Percentiles rank a stretch among this genome's conserved stretches.
Evolutionary conservation across 192 early-diverging fungal species (phyloP).

Genomic region (Radiomyces spectabilis): DNA sequence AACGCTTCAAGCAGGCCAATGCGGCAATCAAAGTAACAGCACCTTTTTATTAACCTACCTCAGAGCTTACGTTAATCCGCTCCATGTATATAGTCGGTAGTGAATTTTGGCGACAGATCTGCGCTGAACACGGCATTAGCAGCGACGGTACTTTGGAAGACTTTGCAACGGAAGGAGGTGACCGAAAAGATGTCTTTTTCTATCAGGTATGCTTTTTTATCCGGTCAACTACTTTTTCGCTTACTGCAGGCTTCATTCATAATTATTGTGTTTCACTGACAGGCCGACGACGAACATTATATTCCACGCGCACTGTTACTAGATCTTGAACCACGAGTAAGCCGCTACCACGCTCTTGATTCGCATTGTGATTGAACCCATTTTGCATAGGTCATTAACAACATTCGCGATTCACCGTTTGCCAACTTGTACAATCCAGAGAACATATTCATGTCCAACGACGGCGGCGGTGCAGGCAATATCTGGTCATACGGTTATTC

Average conservation of each 20-base stretch:
- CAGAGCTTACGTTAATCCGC: no score
- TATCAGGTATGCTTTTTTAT: constrained; percentile 62
- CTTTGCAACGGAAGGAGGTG: constrained; percentile 79
- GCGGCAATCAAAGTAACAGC: constrained; percentile 89
- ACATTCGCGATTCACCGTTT: constrained; percentile 77
- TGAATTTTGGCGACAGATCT: constrained; percentile 93
- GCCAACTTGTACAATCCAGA: constrained; percentile 96
- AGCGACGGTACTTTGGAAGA: constrained; percentile 91
- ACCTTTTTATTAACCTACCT: background rate
- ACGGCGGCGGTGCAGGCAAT: constrained; percentile 96
- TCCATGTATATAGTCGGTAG: no score
- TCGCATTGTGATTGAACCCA: no score
- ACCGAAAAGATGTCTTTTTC: constrained; percentile 98
- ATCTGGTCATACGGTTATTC: constrained; percentile 93
- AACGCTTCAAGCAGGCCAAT: constrained; percentile 93
- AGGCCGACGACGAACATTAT: constrained; percentile 99
- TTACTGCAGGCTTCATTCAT: no score
- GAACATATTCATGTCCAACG: constrained; percentile 87
- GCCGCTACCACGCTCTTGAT: background rate
- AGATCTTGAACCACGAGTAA: constrained; percentile 89
- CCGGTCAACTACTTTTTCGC: background rate
- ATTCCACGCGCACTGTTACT: constrained; percentile 90
- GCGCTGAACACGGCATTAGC: constrained; percentile 92
- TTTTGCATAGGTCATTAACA: constrained; percentile 79
- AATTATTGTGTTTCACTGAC: background rate